Percentiles rank a stretch among this genome's conserved stretches.
These are phyloP conservation scores for Dioscorea alata DNA, from an alignment of 106 monocot genomes.

Conservation along the genomic window DNA sequence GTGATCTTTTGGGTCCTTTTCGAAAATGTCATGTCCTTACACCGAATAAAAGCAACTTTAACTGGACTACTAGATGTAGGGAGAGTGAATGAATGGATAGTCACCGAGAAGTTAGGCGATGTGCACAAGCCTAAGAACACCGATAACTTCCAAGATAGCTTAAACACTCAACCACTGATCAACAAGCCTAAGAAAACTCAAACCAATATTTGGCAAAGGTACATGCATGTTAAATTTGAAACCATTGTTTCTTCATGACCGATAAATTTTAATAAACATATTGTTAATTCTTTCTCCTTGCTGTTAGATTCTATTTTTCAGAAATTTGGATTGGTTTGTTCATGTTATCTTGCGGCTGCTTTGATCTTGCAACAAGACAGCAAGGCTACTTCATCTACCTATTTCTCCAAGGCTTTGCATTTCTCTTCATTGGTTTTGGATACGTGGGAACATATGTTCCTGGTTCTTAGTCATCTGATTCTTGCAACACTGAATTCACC, in stretches of 20 bases:
- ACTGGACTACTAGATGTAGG: conserved; percentile 47
- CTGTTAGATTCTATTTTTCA: conserved; percentile 29
- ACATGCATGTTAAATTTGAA: not conserved
- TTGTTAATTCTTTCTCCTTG: not conserved
- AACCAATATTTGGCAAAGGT: conserved; percentile 29
- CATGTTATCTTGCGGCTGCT: conserved; percentile 31
- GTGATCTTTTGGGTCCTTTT: conserved; percentile 54
- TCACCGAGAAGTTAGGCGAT: conserved; percentile 71
- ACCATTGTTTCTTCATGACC: not conserved
- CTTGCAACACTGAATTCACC: too few species aligned
- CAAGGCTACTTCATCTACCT: conserved; percentile 47
- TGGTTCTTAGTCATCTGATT: not conserved
- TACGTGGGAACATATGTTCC: conserved; percentile 38
- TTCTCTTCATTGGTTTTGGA: conserved; percentile 47
- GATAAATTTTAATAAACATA: not conserved
- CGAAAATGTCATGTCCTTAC: conserved; percentile 75
- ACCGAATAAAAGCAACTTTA: conserved; percentile 58
- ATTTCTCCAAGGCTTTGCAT: conserved; percentile 44
- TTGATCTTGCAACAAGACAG: conserved; percentile 22
- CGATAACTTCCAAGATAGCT: conserved; percentile 4
- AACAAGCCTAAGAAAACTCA: conserved; percentile 15
- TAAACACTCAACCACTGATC: conserved; percentile 9
- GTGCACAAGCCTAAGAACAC: conserved; percentile 15
- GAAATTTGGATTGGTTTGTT: conserved; percentile 42
- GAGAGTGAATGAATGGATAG: conserved; percentile 74